Percentiles rank a stretch among this genome's conserved stretches.
These are phyloP conservation scores for Thermomyces lanuginosus DNA, from an alignment of 2,329 filamentous ascomycete genomes.

Conservation along the genomic window DNA sequence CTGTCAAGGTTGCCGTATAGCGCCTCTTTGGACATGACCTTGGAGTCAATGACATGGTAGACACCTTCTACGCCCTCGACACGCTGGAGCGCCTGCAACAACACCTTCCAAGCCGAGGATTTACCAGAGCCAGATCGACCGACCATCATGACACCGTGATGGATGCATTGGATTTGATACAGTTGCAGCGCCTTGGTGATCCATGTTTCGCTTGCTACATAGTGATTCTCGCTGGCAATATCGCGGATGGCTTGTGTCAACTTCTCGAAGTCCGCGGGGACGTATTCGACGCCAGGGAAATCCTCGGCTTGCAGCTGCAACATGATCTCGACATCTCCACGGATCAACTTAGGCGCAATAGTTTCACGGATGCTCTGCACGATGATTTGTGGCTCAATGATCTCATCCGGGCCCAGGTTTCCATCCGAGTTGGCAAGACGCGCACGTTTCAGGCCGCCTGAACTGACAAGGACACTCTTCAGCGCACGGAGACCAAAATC, in stretches of 20 bases:
- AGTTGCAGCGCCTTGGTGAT: slow-evolving; percentile 94
- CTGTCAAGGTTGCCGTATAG: slow-evolving; percentile 91
- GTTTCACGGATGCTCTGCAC: slow-evolving; percentile 97
- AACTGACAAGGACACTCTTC: slow-evolving; percentile 97
- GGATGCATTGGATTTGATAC: slow-evolving; percentile 93
- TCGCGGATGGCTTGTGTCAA: slow-evolving; percentile 67
- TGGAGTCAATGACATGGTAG: slow-evolving; percentile 94
- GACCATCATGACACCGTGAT: slow-evolving; percentile 99
- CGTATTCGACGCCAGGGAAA: slow-evolving; percentile 86
- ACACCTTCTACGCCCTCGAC: slow-evolving; percentile 88
- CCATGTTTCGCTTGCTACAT: slow-evolving; percentile 87
- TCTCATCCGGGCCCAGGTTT: slow-evolving; percentile 46
- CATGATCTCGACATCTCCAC: slow-evolving; percentile 80
- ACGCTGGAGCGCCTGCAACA: slow-evolving; percentile 78
- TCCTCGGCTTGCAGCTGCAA: slow-evolving; percentile 63
- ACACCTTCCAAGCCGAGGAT: slow-evolving; percentile 81
- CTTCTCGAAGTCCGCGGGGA: slow-evolving; percentile 68
- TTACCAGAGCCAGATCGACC: slow-evolving; percentile 96
- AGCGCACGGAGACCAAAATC: slow-evolving; percentile 95
- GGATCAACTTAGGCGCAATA: slow-evolving; percentile 92
- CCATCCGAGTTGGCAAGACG: slow-evolving; percentile 47
- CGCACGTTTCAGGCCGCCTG: slow-evolving; percentile 81
- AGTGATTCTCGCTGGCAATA: slow-evolving; percentile 67
- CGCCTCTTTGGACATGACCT: slow-evolving; percentile 99
- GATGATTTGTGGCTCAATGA: slow-evolving; percentile 90